Evolutionary conservation across 2,329 filamentous ascomycete genomes (phyloP).

Genomic region (Colletotrichum godetiae): DNA sequence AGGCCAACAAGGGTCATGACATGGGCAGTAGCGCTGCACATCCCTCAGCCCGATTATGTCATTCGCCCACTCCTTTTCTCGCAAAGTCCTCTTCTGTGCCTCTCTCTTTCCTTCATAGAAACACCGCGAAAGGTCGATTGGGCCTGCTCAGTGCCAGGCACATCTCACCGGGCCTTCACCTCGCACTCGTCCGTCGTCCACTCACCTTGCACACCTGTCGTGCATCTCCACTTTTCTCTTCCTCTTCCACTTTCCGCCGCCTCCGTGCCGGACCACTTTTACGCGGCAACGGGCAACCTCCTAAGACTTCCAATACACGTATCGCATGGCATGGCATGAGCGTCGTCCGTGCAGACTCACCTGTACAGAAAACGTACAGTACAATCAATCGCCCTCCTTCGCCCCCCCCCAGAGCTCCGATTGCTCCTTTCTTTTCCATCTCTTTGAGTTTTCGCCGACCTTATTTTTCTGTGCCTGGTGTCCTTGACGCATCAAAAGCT

Average conservation of each 20-base stretch:
- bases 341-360: not conserved
- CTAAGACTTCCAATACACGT: slow-evolving; percentile 1
- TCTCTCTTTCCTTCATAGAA: not conserved
- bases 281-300: not conserved
- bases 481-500: not conserved
- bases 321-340: slow-evolving; percentile 6
- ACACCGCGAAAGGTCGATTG: slow-evolving; percentile 15
- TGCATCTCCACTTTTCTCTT: not conserved
- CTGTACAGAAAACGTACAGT: too few species aligned
- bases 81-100: too few species aligned
- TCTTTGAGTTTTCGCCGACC: not conserved
- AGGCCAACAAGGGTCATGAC: not conserved
- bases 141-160: not conserved
- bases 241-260: not conserved
- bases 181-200: not conserved
- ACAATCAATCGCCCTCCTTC: not conserved
- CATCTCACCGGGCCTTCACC: not conserved
- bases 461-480: not conserved
- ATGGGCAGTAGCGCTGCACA: not conserved
- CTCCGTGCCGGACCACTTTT: not conserved
- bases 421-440: not conserved
- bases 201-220: not conserved
- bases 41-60: slow-evolving; percentile 24
- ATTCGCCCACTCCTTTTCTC: slow-evolving; percentile 1
- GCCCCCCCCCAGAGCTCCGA: too few species aligned